Conservation (phyloP, 2,329 filamentous ascomycete genomes). For the Paecilomyces formosus region DNA sequence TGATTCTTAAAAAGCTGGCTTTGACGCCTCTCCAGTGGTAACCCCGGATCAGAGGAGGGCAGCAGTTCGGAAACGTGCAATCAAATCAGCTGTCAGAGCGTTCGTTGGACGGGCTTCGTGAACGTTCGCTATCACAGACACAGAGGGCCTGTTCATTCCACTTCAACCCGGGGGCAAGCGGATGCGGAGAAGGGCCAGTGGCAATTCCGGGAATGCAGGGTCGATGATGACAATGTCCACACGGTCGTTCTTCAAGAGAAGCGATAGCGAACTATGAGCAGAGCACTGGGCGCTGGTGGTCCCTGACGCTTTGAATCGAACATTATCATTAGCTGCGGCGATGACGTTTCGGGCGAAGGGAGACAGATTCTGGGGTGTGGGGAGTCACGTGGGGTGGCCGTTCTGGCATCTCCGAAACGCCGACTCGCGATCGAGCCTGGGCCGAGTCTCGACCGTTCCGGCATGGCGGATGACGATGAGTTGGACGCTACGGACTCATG, state of each 20-base stretch:
- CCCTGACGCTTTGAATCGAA: not conserved
- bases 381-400: not conserved
- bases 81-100: not conserved
- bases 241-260: no score
- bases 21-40: not conserved
- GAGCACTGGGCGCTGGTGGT: not conserved
- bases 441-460: not conserved
- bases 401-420: not conserved
- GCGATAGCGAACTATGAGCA: not conserved
- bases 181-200: not conserved
- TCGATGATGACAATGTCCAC: not conserved
- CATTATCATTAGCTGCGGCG: not conserved
- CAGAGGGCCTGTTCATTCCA: not conserved
- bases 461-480: not conserved
- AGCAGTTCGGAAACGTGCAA: not conserved
- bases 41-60: not conserved
- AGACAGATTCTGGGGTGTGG: constrained; percentile 1
- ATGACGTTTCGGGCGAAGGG: constrained; percentile 4
- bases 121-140: not conserved
- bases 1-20: not conserved
- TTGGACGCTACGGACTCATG: not conserved
- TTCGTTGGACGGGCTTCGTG: not conserved
- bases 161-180: not conserved
- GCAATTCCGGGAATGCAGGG: not conserved
- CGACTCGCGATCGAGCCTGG: not conserved